These are phyloP conservation scores for Pyricularia sp. DNA, from an alignment of 2,329 filamentous ascomycete species.

Conservation along the genomic window DNA sequence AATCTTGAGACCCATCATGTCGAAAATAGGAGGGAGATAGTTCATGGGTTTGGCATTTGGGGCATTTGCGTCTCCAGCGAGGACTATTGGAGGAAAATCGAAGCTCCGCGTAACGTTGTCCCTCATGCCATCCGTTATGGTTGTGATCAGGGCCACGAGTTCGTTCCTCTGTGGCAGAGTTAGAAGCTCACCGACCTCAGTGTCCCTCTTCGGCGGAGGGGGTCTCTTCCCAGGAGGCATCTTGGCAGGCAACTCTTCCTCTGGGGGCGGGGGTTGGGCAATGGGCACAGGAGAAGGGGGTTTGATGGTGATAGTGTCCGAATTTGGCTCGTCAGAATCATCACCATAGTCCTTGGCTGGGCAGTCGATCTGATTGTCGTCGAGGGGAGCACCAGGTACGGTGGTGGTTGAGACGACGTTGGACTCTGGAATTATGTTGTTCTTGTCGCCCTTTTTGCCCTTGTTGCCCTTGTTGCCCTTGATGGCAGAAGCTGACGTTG, in stretches of 20 bases:
- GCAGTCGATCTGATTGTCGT: not conserved
- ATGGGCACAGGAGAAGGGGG: not conserved
- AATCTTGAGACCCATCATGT: not conserved
- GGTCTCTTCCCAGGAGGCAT: constrained; percentile 2
- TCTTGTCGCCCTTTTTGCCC: too few relatives aligned
- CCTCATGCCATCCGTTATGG: constrained; percentile 46
- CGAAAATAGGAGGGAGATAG: constrained; percentile 22
- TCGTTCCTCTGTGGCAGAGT: constrained; percentile 39
- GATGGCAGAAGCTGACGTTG: not conserved
- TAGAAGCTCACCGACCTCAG: constrained; percentile 42
- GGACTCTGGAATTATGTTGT: not conserved
- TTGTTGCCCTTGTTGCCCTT: not conserved
- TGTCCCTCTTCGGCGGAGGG: constrained; percentile 27
- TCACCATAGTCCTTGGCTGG: not conserved
- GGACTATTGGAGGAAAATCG: constrained; percentile 26
- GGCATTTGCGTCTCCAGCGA: constrained; percentile 17
- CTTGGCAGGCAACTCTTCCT: not conserved
- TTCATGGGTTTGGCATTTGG: constrained; percentile 18
- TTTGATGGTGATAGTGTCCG: not conserved
- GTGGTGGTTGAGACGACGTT: not conserved
- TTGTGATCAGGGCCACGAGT: constrained; percentile 38
- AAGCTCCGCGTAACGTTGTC: constrained; percentile 42
- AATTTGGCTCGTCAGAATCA: not conserved
- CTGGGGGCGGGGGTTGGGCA: not conserved
- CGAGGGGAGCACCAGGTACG: not conserved